A percentile compares a stretch with the other conserved stretches of the same genome.
phyloP scores from a whole-genome alignment of 164 flowering plant species.

The Umbellularia californica region DNA sequence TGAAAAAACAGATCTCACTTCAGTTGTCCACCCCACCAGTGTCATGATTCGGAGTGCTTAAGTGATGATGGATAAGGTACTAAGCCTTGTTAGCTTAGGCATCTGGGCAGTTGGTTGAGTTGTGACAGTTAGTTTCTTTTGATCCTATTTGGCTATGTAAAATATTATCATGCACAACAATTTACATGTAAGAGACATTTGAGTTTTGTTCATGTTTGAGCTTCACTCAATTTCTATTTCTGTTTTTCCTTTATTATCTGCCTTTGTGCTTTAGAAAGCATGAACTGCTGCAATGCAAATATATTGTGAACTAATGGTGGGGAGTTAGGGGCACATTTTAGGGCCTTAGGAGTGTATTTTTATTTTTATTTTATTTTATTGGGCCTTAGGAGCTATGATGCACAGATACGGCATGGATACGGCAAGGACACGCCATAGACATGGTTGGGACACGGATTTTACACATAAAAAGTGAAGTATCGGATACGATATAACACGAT shows the following conservation, averaged over 20 bases:
- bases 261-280: neutral
- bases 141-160: neutral
- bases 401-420: too few relatives aligned
- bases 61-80: neutral
- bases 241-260: neutral
- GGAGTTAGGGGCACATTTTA: neutral
- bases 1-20: too few relatives aligned
- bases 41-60: neutral
- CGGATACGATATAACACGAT: too few relatives aligned
- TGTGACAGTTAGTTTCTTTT: neutral
- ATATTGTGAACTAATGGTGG: neutral
- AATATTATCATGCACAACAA: neutral
- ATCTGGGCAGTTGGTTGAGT: neutral
- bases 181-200: neutral
- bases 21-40: neutral
- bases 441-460: too few relatives aligned
- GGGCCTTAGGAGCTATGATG: too few relatives aligned
- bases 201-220: neutral
- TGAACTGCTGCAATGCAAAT: neutral
- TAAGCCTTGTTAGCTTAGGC: neutral
- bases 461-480: too few relatives aligned
- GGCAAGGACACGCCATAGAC: too few relatives aligned
- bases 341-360: neutral
- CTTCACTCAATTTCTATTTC: neutral
- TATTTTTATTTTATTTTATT: too few relatives aligned